A percentile compares a stretch with the other conserved stretches of the same genome.
phyloP scores from a whole-genome alignment of 495 filamentous ascomycete genomes.

The Neurospora cerealis region DNA sequence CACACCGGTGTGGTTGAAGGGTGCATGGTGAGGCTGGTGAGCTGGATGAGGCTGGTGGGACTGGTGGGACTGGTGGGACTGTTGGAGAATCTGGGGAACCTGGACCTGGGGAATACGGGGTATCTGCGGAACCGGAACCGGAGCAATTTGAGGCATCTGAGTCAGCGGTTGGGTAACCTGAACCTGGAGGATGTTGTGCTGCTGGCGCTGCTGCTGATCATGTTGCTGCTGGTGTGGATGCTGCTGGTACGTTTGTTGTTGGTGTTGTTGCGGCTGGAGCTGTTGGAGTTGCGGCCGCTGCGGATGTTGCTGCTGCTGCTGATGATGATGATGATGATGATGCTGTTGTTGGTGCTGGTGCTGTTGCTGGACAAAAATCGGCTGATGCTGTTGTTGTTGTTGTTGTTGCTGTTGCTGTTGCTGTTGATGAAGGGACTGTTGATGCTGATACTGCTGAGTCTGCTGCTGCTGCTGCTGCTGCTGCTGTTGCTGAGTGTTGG shows the following conservation, averaged over 20 bases:
- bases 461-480: neutral
- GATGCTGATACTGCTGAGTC: neutral
- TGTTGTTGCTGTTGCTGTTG: neutral
- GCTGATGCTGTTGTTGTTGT: neutral
- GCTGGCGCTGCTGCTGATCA: neutral
- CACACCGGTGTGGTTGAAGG: constrained; percentile 1
- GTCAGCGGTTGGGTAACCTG: neutral
- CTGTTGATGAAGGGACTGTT: neutral
- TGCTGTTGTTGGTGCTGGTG: neutral
- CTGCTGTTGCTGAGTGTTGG: neutral
- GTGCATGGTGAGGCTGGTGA: neutral
- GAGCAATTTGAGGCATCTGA: neutral
- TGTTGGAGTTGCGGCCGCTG: neutral
- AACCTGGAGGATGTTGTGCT: neutral
- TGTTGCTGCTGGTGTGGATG: neutral
- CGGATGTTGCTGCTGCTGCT: neutral
- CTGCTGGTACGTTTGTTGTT: neutral
- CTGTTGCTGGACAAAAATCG: neutral
- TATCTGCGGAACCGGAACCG: neutral
- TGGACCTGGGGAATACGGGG: neutral
- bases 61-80: neutral
- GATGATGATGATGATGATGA: neutral
- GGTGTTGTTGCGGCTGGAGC: neutral
- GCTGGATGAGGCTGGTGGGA: constrained; percentile 1
- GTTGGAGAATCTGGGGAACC: neutral